Evolutionary conservation across 164 flowering plant genomes (phyloP).

Genomic region (Amborella trichopoda): DNA sequence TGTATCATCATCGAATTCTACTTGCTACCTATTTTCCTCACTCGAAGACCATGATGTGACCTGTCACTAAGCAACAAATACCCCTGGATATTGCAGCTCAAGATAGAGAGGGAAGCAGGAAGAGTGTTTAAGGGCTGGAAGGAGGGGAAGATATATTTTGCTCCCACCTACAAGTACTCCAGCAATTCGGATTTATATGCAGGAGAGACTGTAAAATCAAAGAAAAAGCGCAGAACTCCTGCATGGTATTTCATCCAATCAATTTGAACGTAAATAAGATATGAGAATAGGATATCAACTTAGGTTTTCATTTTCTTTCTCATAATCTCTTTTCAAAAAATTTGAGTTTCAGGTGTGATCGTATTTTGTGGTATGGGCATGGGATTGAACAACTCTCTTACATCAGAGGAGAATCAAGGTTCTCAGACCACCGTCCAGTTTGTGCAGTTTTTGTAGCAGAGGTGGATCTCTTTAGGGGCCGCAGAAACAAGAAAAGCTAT

Average conservation of each 20-base stretch:
- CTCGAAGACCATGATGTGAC: too few relatives aligned
- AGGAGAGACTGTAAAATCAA: constrained; percentile 78
- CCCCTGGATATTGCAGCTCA: constrained; percentile 55
- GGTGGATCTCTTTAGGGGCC: too few relatives aligned
- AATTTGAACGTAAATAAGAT: too few relatives aligned
- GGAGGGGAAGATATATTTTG: constrained; percentile 67
- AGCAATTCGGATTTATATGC: constrained; percentile 83
- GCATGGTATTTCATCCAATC: too few relatives aligned
- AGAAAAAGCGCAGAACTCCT: constrained; percentile 85
- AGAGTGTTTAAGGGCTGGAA: constrained; percentile 69
- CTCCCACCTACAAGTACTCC: constrained; percentile 89
- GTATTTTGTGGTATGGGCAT: constrained; percentile 77
- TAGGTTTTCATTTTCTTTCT: too few relatives aligned
- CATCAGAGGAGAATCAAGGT: constrained; percentile 84
- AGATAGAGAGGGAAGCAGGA: constrained; percentile 70
- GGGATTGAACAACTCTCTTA: constrained; percentile 74
- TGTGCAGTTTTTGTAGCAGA: constrained; percentile 48
- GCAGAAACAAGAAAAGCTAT: too few relatives aligned
- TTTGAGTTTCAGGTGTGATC: constrained; percentile 69
- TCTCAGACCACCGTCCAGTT: constrained; percentile 94
- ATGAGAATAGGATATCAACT: too few relatives aligned
- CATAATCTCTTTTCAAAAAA: too few relatives aligned
- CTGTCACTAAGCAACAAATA: too few relatives aligned
- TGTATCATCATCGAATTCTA: too few relatives aligned
- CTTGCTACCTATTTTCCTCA: too few relatives aligned